These are phyloP conservation scores for Clonostachys sp. DNA, from an alignment of 2,329 filamentous ascomycete genomes.

Conservation along the genomic window DNA sequence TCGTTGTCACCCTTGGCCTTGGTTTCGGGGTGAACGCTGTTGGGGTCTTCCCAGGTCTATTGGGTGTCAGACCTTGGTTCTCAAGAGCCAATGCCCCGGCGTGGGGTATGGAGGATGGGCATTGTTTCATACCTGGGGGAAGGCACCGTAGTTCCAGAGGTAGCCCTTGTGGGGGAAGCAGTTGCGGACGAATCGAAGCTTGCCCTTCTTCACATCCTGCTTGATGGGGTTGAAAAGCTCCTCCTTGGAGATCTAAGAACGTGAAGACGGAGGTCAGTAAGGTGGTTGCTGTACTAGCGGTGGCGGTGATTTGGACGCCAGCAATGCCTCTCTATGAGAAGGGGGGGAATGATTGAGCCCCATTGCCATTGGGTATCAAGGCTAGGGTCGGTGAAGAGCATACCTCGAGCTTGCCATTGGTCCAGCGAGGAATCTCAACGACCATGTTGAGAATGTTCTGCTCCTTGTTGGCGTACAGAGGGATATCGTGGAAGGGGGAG, in stretches of 20 bases:
- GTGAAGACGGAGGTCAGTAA: neutral
- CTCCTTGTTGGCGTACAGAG: slow-evolving; percentile 94
- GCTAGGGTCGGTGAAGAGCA: slow-evolving; percentile 22
- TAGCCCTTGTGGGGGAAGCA: slow-evolving; percentile 99
- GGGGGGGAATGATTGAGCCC: neutral
- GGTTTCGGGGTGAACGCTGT: slow-evolving; percentile 92
- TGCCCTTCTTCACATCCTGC: slow-evolving; percentile 99
- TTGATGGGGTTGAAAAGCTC: slow-evolving; percentile 98
- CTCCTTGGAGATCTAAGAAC: slow-evolving; percentile 87
- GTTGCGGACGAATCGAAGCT: slow-evolving; percentile 98
- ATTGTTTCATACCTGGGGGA: slow-evolving; percentile 72
- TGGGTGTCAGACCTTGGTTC: slow-evolving; percentile 4
- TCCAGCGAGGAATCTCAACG: slow-evolving; percentile 99
- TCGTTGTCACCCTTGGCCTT: slow-evolving; percentile 99
- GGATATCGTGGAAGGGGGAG: slow-evolving; percentile 98
- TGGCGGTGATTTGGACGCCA: neutral
- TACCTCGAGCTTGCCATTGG: slow-evolving; percentile 99
- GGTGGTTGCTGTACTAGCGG: neutral
- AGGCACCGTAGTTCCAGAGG: slow-evolving; percentile 99
- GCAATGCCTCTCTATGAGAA: neutral
- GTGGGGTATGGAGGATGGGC: neutral
- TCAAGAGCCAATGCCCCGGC: neutral
- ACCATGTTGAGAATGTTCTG: slow-evolving; percentile 98
- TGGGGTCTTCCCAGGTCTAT: slow-evolving; percentile 99
- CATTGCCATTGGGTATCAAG: neutral